Conservation (phyloP, 192 early-diverging fungal genomes). For the Podila verticillata region DNA sequence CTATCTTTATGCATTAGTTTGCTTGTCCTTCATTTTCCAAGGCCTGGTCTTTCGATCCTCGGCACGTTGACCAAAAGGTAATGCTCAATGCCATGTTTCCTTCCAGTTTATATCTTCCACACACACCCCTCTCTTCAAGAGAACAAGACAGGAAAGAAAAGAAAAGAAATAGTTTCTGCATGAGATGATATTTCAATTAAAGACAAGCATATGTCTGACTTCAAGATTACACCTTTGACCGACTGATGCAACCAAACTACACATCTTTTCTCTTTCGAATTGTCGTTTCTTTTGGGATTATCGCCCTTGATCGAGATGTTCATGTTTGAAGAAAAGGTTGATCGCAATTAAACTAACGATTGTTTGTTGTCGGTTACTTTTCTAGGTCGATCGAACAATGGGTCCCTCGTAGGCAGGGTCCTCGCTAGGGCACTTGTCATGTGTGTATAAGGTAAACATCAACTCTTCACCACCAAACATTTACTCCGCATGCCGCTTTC, state of each 20-base stretch:
- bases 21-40: too few species aligned
- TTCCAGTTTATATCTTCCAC: too few species aligned
- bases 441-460: constrained; percentile 1
- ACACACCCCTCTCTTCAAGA: too few species aligned
- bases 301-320: too few species aligned
- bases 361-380: not conserved
- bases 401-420: not conserved
- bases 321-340: too few species aligned
- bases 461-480: not conserved
- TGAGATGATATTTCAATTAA: constrained; percentile 62
- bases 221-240: constrained; percentile 52
- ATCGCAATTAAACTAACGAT: not conserved
- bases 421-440: not conserved
- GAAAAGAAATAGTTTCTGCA: constrained; percentile 32
- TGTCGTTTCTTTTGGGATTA: not conserved
- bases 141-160: not conserved
- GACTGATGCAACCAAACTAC: constrained; percentile 53
- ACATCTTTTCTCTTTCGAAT: not conserved
- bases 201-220: constrained; percentile 74
- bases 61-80: too few species aligned
- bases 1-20: too few species aligned
- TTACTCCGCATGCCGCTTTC: not conserved
- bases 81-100: too few species aligned
- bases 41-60: too few species aligned
- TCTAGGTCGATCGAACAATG: not conserved